Evolutionary conservation across 2,329 filamentous ascomycete species (phyloP).

Genomic region (Colletotrichum tofieldiae): DNA sequence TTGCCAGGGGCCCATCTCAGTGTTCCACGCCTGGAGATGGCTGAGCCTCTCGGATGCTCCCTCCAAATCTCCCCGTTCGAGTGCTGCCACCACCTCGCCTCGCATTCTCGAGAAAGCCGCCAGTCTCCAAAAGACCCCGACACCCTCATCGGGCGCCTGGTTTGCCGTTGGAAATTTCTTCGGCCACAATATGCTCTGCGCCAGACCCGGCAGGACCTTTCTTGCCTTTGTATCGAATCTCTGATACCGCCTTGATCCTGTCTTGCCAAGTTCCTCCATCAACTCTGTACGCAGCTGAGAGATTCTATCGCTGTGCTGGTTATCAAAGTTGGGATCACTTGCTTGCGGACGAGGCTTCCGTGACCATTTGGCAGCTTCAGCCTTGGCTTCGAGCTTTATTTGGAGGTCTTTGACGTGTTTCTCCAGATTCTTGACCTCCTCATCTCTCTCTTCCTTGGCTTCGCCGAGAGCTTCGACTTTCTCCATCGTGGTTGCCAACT

Average conservation of each 20-base stretch:
- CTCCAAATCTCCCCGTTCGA: slow-evolving; percentile 3
- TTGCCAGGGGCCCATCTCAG: background rate
- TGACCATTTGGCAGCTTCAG: slow-evolving; percentile 19
- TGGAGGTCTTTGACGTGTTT: background rate
- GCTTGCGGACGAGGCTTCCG: background rate
- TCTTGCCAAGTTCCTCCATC: slow-evolving; percentile 3
- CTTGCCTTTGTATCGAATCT: background rate
- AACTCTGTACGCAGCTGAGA: slow-evolving; percentile 15
- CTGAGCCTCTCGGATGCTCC: slow-evolving; percentile 9
- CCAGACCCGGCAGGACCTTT: background rate
- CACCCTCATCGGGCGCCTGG: background rate
- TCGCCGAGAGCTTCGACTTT: slow-evolving; percentile 1
- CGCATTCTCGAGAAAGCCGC: slow-evolving; percentile 28
- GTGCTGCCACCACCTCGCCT: slow-evolving; percentile 20
- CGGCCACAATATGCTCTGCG: slow-evolving; percentile 1
- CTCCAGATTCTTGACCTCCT: background rate
- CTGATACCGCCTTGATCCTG: background rate
- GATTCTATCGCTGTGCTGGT: background rate
- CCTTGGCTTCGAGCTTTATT: slow-evolving; percentile 19
- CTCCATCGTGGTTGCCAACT: background rate
- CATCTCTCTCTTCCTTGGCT: background rate
- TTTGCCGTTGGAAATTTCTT: background rate
- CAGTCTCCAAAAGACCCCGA: slow-evolving; percentile 28
- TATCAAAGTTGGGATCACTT: background rate
- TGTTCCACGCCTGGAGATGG: slow-evolving; percentile 10